Percentiles rank a stretch among this genome's conserved stretches.
Evolutionary conservation across 345 rosid genomes (phyloP).

Genomic region (Salix brachista): DNA sequence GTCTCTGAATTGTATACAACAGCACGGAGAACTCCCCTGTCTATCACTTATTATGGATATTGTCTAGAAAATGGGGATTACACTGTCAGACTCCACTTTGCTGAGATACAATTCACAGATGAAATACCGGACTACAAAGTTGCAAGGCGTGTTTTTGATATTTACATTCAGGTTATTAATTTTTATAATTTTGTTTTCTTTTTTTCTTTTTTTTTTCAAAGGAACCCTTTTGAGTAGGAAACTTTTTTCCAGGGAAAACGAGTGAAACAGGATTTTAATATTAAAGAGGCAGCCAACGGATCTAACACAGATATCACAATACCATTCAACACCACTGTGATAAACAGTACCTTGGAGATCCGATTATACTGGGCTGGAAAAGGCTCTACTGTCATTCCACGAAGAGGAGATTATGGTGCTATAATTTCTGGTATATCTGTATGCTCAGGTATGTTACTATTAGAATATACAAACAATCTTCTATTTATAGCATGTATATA

Average conservation of each 20-base stretch:
- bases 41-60: not conserved
- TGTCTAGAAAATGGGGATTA: too few relatives aligned
- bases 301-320: not conserved
- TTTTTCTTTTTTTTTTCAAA: not conserved
- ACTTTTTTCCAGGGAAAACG: not conserved
- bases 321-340: constrained; percentile 26
- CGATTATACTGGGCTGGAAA: constrained; percentile 62
- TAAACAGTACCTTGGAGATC: constrained; percentile 40
- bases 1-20: not conserved
- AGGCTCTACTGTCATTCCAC: constrained; percentile 51
- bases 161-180: not conserved
- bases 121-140: not conserved
- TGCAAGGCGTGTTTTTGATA: not conserved
- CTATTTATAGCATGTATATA: too few relatives aligned
- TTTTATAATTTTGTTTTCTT: not conserved
- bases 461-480: too few relatives aligned
- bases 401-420: constrained; percentile 47
- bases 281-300: not conserved
- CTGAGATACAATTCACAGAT: not conserved
- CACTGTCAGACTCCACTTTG: constrained; percentile 5
- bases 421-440: constrained; percentile 59
- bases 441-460: constrained; percentile 48
- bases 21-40: not conserved
- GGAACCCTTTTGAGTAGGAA: too few relatives aligned
- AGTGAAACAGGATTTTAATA: not conserved